A percentile compares a stretch with the other conserved stretches of the same genome.
These are phyloP conservation scores for Trebouxia sp. DNA, from an alignment of 139 green algal genomes.

Conservation along the genomic window DNA sequence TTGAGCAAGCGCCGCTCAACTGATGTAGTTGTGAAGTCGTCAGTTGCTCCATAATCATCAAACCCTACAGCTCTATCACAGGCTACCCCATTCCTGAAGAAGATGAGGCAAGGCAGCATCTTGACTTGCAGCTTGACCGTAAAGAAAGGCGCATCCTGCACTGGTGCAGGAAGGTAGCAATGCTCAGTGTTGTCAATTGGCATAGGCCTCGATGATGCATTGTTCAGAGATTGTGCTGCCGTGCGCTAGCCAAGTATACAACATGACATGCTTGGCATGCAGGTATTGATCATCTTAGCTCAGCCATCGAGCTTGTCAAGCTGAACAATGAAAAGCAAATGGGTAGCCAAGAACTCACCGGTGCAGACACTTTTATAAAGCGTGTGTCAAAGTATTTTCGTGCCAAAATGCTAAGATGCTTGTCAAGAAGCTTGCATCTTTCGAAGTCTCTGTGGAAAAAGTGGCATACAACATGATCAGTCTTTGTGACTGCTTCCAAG, in stretches of 20 bases:
- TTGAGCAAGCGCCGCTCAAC: conserved; percentile 16
- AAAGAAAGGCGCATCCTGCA: conserved; percentile 91
- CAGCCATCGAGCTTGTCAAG: not conserved
- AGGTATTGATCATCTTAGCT: not conserved
- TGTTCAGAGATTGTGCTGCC: no score
- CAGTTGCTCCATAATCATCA: conserved; percentile 78
- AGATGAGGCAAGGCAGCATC: conserved; percentile 85
- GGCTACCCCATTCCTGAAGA: conserved; percentile 79
- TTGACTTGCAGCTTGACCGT: conserved; percentile 91
- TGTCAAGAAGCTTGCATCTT: conserved; percentile 95
- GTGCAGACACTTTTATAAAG: conserved; percentile 91
- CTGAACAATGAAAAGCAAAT: conserved; percentile 30
- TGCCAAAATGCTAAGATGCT: conserved; percentile 78
- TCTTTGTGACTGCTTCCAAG: conserved; percentile 86
- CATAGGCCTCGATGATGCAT: no score
- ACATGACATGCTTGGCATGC: no score
- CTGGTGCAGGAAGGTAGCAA: not conserved
- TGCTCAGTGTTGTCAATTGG: no score
- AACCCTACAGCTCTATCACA: conserved; percentile 86
- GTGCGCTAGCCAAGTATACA: no score
- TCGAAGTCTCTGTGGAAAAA: conserved; percentile 97
- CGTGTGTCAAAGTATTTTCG: conserved; percentile 85
- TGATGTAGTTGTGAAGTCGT: conserved; percentile 51
- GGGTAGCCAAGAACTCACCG: conserved; percentile 52
- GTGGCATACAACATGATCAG: conserved; percentile 79